Conservation (phyloP, 2,329 filamentous ascomycete genomes). For the Penicillium frequentans region DNA sequence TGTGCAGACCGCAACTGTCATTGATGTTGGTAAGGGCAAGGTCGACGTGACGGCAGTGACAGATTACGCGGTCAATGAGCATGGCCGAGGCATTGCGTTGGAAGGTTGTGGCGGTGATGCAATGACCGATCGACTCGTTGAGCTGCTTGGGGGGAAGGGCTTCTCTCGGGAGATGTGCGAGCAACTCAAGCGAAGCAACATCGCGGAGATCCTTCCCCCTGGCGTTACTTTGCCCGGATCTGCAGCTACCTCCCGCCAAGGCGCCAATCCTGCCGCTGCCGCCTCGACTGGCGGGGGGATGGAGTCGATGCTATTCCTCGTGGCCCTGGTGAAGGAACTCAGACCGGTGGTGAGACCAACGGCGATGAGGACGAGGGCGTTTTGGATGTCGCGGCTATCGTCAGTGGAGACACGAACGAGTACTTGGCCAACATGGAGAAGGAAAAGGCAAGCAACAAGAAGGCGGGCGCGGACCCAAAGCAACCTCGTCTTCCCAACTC, state of each 20-base stretch:
- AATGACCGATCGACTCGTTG: slow-evolving; percentile 72
- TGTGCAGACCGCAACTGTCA: slow-evolving; percentile 74
- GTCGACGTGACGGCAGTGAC: slow-evolving; percentile 88
- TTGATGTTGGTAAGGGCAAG: slow-evolving; percentile 91
- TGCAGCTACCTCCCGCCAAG: slow-evolving; percentile 41
- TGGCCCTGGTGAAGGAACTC: slow-evolving; percentile 56
- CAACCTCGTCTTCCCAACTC: slow-evolving; percentile 57
- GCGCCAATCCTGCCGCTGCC: slow-evolving; percentile 55
- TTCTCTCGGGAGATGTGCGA: slow-evolving; percentile 65
- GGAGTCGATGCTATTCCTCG: slow-evolving; percentile 44
- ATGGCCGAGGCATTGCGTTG: slow-evolving; percentile 62
- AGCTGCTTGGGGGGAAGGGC: slow-evolving; percentile 61
- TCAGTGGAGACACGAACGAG: slow-evolving; percentile 63
- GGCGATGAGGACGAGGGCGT: slow-evolving; percentile 61
- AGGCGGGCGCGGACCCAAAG: slow-evolving; percentile 50
- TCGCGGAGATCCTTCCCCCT: slow-evolving; percentile 61
- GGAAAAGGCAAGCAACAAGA: slow-evolving; percentile 59
- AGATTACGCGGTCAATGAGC: slow-evolving; percentile 74
- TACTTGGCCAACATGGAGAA: slow-evolving; percentile 63
- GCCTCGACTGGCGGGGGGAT: slow-evolving; percentile 56
- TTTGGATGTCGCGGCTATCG: slow-evolving; percentile 65
- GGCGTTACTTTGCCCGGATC: slow-evolving; percentile 55
- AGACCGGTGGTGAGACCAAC: slow-evolving; percentile 53
- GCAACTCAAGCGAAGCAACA: slow-evolving; percentile 63
- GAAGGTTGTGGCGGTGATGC: slow-evolving; percentile 78